Base-by-base conservation (phyloP, 257 asterid genomes). In the Scutellaria galericulata region DNA sequence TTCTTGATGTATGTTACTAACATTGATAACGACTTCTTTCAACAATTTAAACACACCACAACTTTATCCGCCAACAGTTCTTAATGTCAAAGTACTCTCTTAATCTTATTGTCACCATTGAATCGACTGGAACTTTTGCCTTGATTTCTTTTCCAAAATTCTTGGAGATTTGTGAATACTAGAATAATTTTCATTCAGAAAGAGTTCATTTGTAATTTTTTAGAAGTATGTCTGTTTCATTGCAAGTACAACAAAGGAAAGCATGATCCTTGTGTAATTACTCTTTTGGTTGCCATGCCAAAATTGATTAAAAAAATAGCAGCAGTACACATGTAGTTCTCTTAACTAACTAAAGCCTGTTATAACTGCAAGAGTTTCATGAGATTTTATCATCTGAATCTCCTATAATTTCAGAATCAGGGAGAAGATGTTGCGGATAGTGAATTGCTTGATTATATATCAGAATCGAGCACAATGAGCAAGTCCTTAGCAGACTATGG, bases 391-490 rank as follows among this genome's bases (percentile, higher is more conserved):
- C 42, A 63, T 70, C 42, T 52, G 64, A 72, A 39, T 68, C 60
- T 66, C 75, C 50, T 68, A 48, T 80, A 71, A 78, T 71, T 77
- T 74, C 93, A 94, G 99, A 94, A 80, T 81, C 95, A 88, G 85
- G 99, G 99, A 45, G 86, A 84, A 81, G 99, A 94, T 72, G 75
- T 94, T 75, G 96, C 96, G 12, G 98, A 94, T 72, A 88, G 95
- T 75, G 99, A 94, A 82, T 83, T 94, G 77, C 97, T 94, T 59
- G 91, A 87, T 74, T 94, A 88, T 80, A 94, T 94, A 78, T 94
- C 99, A 46, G 99, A 94, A 86, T 94, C 99, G 53, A 94, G 99
- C 86, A 94, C 99, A 66, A 94, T 94, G 99, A 94, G 99, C 89
- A 94, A 91, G 86, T 94, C 99, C 51, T 84, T 94, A 64, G 93